Evolutionary conservation across 1,284 basidiomycete genomes (phyloP).

Genomic region (Wolfiporia cocos): DNA sequence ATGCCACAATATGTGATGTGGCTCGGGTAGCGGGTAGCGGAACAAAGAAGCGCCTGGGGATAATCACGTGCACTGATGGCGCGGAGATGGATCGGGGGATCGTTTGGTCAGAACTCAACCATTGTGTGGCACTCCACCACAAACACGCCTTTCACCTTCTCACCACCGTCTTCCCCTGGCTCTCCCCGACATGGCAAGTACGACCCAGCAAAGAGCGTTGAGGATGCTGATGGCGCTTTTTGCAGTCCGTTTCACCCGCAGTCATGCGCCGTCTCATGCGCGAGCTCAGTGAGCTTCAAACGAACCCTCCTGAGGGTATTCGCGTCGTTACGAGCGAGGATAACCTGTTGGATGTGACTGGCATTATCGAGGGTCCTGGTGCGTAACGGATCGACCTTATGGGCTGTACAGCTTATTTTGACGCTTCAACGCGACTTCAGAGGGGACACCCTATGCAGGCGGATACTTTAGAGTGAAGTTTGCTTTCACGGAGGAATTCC

Average conservation of each 20-base stretch:
- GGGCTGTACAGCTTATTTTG: not conserved
- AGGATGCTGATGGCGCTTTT: too few relatives aligned
- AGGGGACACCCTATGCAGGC: constrained; percentile 87
- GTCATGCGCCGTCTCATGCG: constrained; percentile 77
- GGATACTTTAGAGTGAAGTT: constrained; percentile 90
- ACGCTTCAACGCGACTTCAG: constrained; percentile 37
- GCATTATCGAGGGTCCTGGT: constrained; percentile 80
- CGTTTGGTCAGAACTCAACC: too few relatives aligned
- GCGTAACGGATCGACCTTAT: constrained; percentile 19
- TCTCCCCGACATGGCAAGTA: too few relatives aligned
- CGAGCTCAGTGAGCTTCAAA: constrained; percentile 75
- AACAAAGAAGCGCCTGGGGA: too few relatives aligned
- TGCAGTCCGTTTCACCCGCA: constrained; percentile 42
- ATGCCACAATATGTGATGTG: too few relatives aligned
- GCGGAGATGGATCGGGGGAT: too few relatives aligned
- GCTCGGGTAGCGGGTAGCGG: too few relatives aligned
- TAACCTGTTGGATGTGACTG: constrained; percentile 76
- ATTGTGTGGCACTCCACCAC: too few relatives aligned
- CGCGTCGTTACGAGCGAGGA: constrained; percentile 80
- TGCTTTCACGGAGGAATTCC: constrained; percentile 86
- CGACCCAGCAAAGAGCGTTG: too few relatives aligned
- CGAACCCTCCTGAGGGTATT: constrained; percentile 83
- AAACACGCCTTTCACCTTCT: too few relatives aligned
- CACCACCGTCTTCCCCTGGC: too few relatives aligned
- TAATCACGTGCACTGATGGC: too few relatives aligned